A percentile compares a stretch with the other conserved stretches of the same genome.
These are phyloP conservation scores for Ormosia semicastrata DNA, from an alignment of 306 rosid species.

Conservation along the genomic window DNA sequence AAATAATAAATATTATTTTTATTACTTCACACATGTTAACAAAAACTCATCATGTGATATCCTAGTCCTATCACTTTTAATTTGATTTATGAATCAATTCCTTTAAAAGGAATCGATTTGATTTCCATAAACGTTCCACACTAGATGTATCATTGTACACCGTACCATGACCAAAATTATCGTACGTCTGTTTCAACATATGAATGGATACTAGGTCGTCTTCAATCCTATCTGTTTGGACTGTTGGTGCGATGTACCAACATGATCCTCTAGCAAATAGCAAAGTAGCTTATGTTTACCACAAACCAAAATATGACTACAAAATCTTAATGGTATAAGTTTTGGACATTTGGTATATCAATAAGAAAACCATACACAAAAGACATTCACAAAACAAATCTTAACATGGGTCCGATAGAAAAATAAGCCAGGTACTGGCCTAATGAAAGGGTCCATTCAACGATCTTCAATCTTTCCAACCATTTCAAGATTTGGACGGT, in stretches of 20 bases:
- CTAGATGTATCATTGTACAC: too few species aligned
- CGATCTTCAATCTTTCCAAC: slow-evolving; percentile 18
- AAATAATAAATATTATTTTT: too few species aligned
- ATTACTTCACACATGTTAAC: too few species aligned
- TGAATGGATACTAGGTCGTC: not conserved
- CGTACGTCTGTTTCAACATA: too few species aligned
- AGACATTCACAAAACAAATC: not conserved
- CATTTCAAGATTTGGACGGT: slow-evolving; percentile 35
- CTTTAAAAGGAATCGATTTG: too few species aligned
- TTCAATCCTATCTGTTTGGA: not conserved
- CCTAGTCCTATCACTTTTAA: not conserved
- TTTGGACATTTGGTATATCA: not conserved
- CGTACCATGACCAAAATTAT: too few species aligned
- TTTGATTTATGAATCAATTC: not conserved
- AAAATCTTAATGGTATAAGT: not conserved
- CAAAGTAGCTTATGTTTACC: not conserved
- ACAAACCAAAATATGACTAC: not conserved
- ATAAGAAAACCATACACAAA: not conserved
- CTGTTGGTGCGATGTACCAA: not conserved
- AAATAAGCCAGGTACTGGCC: slow-evolving; percentile 7
- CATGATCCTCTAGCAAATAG: not conserved
- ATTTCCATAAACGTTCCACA: not conserved
- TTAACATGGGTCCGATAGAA: slow-evolving; percentile 5
- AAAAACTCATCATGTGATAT: not conserved
- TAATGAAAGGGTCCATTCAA: slow-evolving; percentile 35